Evolutionary conservation across 495 filamentous ascomycete species (phyloP).

Genomic region (Lepidopterella palustris): DNA sequence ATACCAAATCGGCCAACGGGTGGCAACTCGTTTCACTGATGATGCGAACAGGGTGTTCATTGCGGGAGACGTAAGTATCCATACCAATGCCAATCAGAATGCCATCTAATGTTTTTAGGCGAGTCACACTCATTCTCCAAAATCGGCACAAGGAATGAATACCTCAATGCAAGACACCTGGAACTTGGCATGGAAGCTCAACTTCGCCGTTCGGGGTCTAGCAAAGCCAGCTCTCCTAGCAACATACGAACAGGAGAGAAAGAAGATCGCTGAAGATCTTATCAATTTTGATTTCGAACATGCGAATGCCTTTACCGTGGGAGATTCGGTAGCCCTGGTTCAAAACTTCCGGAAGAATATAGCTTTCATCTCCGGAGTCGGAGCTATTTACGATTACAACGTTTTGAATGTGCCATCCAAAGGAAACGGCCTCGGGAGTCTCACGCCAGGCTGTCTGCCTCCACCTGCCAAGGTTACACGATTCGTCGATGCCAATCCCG

Average conservation of each 20-base stretch:
- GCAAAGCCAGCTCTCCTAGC: conserved; percentile 25
- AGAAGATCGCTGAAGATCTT: conserved; percentile 28
- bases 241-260: conserved; percentile 28
- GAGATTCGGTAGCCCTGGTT: conserved; percentile 26
- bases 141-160: conserved; percentile 34
- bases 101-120: conserved; percentile 6
- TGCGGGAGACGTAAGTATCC: conserved; percentile 22
- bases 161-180: conserved; percentile 30
- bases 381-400: conserved; percentile 55
- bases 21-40: conserved; percentile 22
- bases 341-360: conserved; percentile 27
- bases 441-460: conserved; percentile 54
- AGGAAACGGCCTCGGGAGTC: conserved; percentile 31
- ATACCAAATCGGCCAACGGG: conserved; percentile 46
- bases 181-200: conserved; percentile 33
- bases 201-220: conserved; percentile 25
- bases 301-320: conserved; percentile 24
- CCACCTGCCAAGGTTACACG: conserved; percentile 58
- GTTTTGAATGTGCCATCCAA: conserved; percentile 44
- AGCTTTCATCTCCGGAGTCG: conserved; percentile 38
- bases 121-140: conserved; percentile 30
- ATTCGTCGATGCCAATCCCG: conserved; percentile 63
- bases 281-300: conserved; percentile 32
- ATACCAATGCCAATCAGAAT: neutral
- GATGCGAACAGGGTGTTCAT: conserved; percentile 26